Conservation (phyloP, 2,329 filamentous ascomycete genomes). For the Apiospora hydei region DNA sequence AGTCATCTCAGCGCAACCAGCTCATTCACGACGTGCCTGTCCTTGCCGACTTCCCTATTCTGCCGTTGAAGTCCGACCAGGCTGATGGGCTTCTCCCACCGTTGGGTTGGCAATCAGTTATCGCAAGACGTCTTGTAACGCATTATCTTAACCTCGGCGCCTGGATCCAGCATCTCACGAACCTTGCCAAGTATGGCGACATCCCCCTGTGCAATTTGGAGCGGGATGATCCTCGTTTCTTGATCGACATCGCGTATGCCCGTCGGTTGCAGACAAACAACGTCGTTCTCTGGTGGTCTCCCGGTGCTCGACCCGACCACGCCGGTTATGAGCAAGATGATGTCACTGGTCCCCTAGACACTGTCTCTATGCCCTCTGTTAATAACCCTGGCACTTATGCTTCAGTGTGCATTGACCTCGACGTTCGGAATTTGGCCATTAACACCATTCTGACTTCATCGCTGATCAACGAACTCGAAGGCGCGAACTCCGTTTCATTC, state of each 20-base stretch:
- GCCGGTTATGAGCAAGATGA: slow-evolving; percentile 96
- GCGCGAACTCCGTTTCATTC: slow-evolving; percentile 84
- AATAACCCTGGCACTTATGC: slow-evolving; percentile 95
- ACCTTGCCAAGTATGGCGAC: slow-evolving; percentile 90
- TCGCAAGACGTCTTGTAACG: slow-evolving; percentile 83
- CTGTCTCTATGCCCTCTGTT: slow-evolving; percentile 87
- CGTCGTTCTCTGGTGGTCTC: slow-evolving; percentile 97
- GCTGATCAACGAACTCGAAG: slow-evolving; percentile 94
- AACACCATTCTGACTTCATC: slow-evolving; percentile 98
- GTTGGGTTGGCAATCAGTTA: slow-evolving; percentile 90
- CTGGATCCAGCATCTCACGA: slow-evolving; percentile 88
- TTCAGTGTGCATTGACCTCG: slow-evolving; percentile 94
- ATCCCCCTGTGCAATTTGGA: slow-evolving; percentile 96
- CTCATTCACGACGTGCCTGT: slow-evolving; percentile 86
- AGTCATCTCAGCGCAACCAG: slow-evolving; percentile 84
- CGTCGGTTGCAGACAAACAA: slow-evolving; percentile 88
- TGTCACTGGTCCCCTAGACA: slow-evolving; percentile 81
- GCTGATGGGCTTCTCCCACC: slow-evolving; percentile 88
- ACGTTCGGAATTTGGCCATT: slow-evolving; percentile 92
- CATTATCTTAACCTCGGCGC: slow-evolving; percentile 93
- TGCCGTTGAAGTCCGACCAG: slow-evolving; percentile 82
- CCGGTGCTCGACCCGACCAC: slow-evolving; percentile 86
- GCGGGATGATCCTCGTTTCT: slow-evolving; percentile 88
- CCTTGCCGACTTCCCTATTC: slow-evolving; percentile 82
- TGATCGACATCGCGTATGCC: slow-evolving; percentile 96